These are phyloP conservation scores for Anthracocystis walkeri DNA, from an alignment of 1,284 basidiomycete species.

Conservation along the genomic window DNA sequence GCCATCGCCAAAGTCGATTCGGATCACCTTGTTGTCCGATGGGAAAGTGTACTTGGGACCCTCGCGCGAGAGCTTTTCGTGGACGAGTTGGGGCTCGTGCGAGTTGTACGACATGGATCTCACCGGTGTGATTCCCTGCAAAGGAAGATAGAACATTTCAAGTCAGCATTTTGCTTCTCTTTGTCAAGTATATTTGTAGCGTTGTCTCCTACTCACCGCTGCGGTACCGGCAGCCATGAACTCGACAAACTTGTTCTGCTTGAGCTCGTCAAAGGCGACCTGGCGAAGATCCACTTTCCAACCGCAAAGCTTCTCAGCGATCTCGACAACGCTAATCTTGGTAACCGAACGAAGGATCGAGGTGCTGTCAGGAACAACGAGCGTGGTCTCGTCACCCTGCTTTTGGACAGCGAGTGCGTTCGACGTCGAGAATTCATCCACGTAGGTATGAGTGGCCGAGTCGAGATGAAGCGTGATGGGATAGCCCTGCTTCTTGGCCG, in stretches of 20 bases:
- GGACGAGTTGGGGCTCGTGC: slow-evolving; percentile 42
- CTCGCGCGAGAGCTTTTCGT: slow-evolving; percentile 39
- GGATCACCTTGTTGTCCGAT: slow-evolving; percentile 52
- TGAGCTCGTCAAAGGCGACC: slow-evolving; percentile 63
- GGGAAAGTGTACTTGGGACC: slow-evolving; percentile 53
- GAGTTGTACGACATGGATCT: slow-evolving; percentile 68
- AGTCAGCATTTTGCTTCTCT: neutral
- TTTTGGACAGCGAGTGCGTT: slow-evolving; percentile 67
- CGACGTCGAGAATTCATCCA: slow-evolving; percentile 70
- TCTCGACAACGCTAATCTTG: slow-evolving; percentile 58
- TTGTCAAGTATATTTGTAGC: neutral
- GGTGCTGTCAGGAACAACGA: slow-evolving; percentile 56
- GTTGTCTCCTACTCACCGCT: slow-evolving; percentile 38
- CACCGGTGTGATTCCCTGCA: slow-evolving; percentile 68
- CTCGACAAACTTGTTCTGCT: slow-evolving; percentile 54
- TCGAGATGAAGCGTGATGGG: slow-evolving; percentile 68
- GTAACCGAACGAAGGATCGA: slow-evolving; percentile 57
- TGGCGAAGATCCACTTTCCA: slow-evolving; percentile 68
- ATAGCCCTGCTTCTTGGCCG: slow-evolving; percentile 68
- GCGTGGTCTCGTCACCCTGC: slow-evolving; percentile 32
- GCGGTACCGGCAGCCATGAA: slow-evolving; percentile 67
- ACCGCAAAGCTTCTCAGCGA: slow-evolving; percentile 65
- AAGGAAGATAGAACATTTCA: neutral
- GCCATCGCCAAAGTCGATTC: slow-evolving; percentile 69
- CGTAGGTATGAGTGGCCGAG: slow-evolving; percentile 61